Conservation (phyloP, 2,329 filamentous ascomycete genomes). For the Cercospora sojina region DNA sequence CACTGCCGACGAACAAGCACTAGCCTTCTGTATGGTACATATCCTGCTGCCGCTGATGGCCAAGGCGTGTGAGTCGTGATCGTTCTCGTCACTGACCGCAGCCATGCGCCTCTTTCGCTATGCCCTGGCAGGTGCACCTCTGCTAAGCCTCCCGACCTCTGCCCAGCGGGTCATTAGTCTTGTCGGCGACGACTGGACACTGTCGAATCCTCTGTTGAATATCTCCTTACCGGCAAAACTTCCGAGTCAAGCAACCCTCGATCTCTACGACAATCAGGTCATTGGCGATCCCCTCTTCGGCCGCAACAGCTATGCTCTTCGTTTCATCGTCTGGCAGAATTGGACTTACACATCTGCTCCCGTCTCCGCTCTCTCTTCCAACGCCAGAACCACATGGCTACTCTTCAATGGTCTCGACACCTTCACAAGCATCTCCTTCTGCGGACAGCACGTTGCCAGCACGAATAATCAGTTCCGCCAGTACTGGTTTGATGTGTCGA, state of each 20-base stretch:
- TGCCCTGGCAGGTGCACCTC: neutral
- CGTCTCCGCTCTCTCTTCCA: conserved; percentile 43
- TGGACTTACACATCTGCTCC: conserved; percentile 60
- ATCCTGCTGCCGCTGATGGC: neutral
- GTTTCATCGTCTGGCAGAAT: conserved; percentile 59
- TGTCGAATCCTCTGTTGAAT: conserved; percentile 47
- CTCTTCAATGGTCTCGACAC: conserved; percentile 64
- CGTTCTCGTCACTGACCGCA: neutral
- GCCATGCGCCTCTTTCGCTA: neutral
- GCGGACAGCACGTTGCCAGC: conserved; percentile 53
- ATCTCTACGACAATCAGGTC: conserved; percentile 54
- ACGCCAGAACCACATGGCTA: conserved; percentile 51
- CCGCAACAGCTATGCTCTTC: conserved; percentile 59
- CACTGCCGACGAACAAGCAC: neutral
- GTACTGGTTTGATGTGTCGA: conserved; percentile 59
- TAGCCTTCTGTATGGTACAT: neutral
- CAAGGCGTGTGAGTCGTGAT: neutral
- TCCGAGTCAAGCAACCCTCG: conserved; percentile 60
- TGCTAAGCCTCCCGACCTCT: neutral
- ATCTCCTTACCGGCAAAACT: conserved; percentile 55
- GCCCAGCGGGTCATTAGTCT: conserved; percentile 44
- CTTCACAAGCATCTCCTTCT: conserved; percentile 58
- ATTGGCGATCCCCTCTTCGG: conserved; percentile 57
- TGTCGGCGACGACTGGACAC: conserved; percentile 37
- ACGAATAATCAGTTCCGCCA: conserved; percentile 65